These are phyloP conservation scores for Proliferodiscus dingleyae DNA, from an alignment of 2,329 filamentous ascomycete species.

Conservation along the genomic window DNA sequence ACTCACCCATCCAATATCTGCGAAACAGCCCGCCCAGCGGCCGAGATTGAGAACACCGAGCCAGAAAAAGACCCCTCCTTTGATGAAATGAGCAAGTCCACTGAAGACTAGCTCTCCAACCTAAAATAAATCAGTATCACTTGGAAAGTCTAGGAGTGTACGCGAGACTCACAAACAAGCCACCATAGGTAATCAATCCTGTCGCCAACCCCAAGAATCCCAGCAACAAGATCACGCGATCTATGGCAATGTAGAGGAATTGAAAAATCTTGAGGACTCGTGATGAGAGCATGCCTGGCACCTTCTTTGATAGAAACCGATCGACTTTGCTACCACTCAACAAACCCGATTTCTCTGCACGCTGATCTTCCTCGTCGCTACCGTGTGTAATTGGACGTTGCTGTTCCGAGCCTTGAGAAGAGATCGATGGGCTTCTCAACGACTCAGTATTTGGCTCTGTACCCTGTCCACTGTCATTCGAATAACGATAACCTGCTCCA, in stretches of 20 bases:
- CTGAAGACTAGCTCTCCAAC: conserved; percentile 65
- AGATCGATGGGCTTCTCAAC: conserved; percentile 59
- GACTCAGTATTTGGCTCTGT: conserved; percentile 67
- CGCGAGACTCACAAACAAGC: conserved; percentile 68
- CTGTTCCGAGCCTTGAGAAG: conserved; percentile 48
- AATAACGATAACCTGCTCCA: conserved; percentile 49
- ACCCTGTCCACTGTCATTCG: conserved; percentile 67
- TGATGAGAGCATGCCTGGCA: conserved; percentile 51
- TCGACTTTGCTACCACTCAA: conserved; percentile 42
- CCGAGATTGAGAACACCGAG: conserved; percentile 83
- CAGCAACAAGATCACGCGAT: conserved; percentile 72
- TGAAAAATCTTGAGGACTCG: conserved; percentile 54
- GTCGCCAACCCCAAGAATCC: conserved; percentile 69
- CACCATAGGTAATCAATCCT: conserved; percentile 71
- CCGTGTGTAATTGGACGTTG: conserved; percentile 3
- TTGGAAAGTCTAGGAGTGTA: not conserved
- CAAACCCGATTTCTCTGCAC: conserved; percentile 37
- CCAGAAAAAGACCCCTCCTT: conserved; percentile 93
- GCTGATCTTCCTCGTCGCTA: conserved; percentile 42
- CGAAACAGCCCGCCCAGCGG: conserved; percentile 85
- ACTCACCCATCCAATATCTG: conserved; percentile 76
- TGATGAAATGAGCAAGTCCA: conserved; percentile 88
- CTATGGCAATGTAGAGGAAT: conserved; percentile 61
- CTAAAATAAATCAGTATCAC: conserved; percentile 37
- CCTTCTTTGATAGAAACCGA: conserved; percentile 46